Evolutionary conservation across 805 yeast genomes (phyloP), one percentile per base, ranked within the genome.

Genomic region (Ogataea pignaliae): DNA sequence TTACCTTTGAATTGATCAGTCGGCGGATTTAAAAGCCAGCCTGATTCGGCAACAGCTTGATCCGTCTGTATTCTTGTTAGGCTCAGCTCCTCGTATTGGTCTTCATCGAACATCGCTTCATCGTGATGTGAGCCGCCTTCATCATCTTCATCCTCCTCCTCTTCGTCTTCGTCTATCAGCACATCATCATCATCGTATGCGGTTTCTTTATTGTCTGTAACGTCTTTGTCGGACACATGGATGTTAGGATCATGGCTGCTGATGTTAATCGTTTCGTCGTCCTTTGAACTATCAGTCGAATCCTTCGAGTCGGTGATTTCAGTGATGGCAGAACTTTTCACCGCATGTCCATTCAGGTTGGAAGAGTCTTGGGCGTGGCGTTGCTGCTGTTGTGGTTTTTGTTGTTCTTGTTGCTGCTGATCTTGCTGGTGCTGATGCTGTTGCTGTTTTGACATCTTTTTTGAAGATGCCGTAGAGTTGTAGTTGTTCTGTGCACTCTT

Each of bases 31-130:
- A 91, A 68, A 40, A 89, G 72, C 68, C 73, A 77, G 5, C 85
- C 88, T 3, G 84, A 78, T 39, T 78, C 71, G 34, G 86, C 76
- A 56, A 73, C 80, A 7, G 76, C 75, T 63, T 86, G 95, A 36
- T 83, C 90, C 17, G 81, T 81, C 63, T 84, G 90, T 42, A 85
- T 67, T 55, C 72, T 73, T 3, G 85, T 71, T 51, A 85, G 64
- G 61, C 83, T 89, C 36, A 82, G 62, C 37, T 69, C 69, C 29
- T 56, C 63, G 36, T 45, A 50, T 33, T 52, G 54, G 13, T 51
- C 55, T 31, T 52, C 55, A 31, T 50, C 54, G 9, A 13, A 31
- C 41, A 49, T 41, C 14, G 51, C 55, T 17, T 57, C 59, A 12
- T 55, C 59, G 12, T 47, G 47, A n/a, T n/a, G n/a, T n/a, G n/a